Evolutionary conservation across 352 stramenopile species (phyloP).

Genomic region (Pythium guiyangense): DNA sequence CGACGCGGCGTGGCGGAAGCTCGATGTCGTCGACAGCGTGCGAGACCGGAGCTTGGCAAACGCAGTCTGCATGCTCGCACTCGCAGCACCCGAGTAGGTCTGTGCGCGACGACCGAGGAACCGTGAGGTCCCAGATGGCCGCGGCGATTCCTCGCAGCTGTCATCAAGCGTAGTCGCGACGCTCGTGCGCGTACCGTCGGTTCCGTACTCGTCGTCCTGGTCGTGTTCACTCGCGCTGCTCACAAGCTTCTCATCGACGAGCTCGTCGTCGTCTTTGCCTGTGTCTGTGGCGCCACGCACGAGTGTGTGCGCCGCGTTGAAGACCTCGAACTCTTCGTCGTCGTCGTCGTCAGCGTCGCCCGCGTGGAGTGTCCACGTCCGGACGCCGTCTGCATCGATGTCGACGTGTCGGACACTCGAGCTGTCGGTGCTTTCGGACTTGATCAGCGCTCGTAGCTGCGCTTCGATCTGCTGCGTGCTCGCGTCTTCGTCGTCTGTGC

Average conservation of each 20-base stretch:
- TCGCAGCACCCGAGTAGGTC: conserved; percentile 8
- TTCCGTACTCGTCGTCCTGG: conserved; percentile 4
- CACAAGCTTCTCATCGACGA: conserved; percentile 11
- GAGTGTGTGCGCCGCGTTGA: not conserved
- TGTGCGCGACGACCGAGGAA: conserved; percentile 4
- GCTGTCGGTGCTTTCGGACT: not conserved
- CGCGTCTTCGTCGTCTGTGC: not conserved
- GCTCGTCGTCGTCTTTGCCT: not conserved
- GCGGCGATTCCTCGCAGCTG: conserved; percentile 12
- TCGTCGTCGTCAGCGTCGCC: conserved; percentile 5
- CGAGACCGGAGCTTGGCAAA: conserved; percentile 14
- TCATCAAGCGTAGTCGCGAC: conserved; percentile 10
- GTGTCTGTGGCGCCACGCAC: not conserved
- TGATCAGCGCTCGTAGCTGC: conserved; percentile 10
- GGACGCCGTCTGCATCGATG: not conserved
- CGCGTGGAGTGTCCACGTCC: not conserved
- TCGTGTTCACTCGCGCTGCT: not conserved
- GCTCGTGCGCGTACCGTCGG: conserved; percentile 10
- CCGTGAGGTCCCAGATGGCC: not conserved
- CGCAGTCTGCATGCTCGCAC: conserved; percentile 11
- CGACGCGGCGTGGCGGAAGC: not conserved
- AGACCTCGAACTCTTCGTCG: conserved; percentile 18
- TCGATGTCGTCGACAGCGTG: conserved; percentile 11
- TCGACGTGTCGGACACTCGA: not conserved
- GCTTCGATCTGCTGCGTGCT: conserved; percentile 4